Conservation (phyloP, 176 grass and related monocot species). For the Poa annua region DNA sequence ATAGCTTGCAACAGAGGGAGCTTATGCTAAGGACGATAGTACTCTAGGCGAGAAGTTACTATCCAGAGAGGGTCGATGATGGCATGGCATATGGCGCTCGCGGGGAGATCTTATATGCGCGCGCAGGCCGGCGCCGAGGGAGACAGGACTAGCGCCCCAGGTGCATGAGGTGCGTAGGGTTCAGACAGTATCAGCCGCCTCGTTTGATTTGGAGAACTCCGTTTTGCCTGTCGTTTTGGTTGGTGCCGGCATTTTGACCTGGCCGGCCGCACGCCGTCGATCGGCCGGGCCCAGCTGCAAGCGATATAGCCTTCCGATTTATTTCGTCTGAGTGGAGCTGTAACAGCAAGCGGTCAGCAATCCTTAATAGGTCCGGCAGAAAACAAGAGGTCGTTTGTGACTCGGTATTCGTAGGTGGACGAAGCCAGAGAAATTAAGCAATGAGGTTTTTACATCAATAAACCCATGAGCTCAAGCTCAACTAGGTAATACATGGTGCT, state of each 20-base stretch:
- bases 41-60: neutral
- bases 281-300: neutral
- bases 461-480: no score
- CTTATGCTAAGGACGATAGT: neutral
- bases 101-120: neutral
- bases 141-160: neutral
- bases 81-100: neutral
- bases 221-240: neutral
- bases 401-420: neutral
- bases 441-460: neutral
- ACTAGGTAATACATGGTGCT: no score
- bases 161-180: neutral
- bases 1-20: neutral
- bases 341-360: neutral
- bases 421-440: neutral
- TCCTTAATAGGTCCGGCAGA: slow-evolving; percentile 6
- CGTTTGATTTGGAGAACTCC: slow-evolving; percentile 21
- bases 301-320: neutral
- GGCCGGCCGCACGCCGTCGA: neutral
- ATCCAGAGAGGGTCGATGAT: neutral
- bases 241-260: neutral
- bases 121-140: neutral
- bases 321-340: neutral
- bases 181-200: slow-evolving; percentile 23
- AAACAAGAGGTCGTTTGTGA: neutral